Evolutionary conservation across 129 eudicot species (phyloP).

Genomic region (Rutidosis leptorrhynchoides): DNA sequence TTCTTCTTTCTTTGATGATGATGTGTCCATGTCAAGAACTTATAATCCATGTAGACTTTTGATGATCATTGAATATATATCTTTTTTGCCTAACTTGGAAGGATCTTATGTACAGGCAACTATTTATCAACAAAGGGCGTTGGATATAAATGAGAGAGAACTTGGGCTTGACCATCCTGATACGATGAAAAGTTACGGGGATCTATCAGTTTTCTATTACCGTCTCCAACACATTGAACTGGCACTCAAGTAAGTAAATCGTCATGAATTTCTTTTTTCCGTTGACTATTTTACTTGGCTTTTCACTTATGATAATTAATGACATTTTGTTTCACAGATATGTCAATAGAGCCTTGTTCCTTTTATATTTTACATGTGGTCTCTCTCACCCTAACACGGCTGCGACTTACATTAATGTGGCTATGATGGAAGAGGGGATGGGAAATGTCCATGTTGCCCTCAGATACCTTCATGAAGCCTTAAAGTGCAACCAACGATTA

Average conservation of each 20-base stretch:
- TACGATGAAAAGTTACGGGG: constrained; percentile 99
- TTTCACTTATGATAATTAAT: not conserved
- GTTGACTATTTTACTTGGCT: not conserved
- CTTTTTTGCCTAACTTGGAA: not conserved
- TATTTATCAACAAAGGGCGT: constrained; percentile 94
- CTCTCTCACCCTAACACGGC: constrained; percentile 99
- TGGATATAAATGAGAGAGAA: constrained; percentile 97
- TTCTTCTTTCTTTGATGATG: constrained; percentile 21
- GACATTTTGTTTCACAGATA: constrained; percentile 50
- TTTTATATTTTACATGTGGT: constrained; percentile 95
- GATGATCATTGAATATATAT: not conserved
- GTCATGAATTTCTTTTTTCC: constrained; percentile 4
- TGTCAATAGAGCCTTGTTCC: constrained; percentile 94
- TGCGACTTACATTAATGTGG: constrained; percentile 94
- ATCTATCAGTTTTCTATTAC: constrained; percentile 95
- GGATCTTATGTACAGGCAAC: constrained; percentile 60
- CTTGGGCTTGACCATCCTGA: constrained; percentile 99
- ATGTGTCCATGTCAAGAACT: not conserved
- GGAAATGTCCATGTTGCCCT: constrained; percentile 98
- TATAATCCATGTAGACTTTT: constrained; percentile 1
- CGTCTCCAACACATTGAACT: constrained; percentile 97
- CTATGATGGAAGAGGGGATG: constrained; percentile 99
- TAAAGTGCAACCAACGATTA: constrained; percentile 86
- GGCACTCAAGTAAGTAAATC: constrained; percentile 75
- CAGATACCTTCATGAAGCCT: constrained; percentile 98